Percentiles rank a stretch among this genome's conserved stretches.
Conservation (phyloP, 2,329 filamentous ascomycete genomes). For the Parafenestella ontariensis region DNA sequence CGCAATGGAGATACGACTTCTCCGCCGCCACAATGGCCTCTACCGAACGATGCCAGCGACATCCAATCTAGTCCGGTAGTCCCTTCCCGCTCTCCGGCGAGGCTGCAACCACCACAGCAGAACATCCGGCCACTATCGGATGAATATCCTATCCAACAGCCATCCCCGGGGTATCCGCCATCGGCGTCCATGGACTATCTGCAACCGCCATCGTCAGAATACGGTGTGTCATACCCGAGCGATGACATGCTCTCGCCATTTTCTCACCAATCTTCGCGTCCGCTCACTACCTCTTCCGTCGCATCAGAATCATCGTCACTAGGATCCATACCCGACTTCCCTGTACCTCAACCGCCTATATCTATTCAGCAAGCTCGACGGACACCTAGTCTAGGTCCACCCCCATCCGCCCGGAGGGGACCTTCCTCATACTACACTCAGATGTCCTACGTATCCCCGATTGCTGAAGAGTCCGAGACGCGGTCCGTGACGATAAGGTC, state of each 20-base stretch:
- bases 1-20: slow-evolving; percentile 27
- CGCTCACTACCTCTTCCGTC: slow-evolving; percentile 48
- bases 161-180: slow-evolving; percentile 31
- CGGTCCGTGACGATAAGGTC: slow-evolving; percentile 53
- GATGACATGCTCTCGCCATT: slow-evolving; percentile 45
- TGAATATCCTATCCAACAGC: slow-evolving; percentile 42
- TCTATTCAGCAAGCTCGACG: slow-evolving; percentile 47
- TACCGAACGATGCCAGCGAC: slow-evolving; percentile 46
- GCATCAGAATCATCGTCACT: slow-evolving; percentile 50
- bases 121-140: slow-evolving; percentile 50
- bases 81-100: slow-evolving; percentile 34
- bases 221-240: slow-evolving; percentile 37
- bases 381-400: slow-evolving; percentile 54
- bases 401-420: slow-evolving; percentile 57
- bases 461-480: slow-evolving; percentile 57
- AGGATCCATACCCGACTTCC: slow-evolving; percentile 52
- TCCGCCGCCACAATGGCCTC: slow-evolving; percentile 56
- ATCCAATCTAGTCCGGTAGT: slow-evolving; percentile 32
- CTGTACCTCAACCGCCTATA: slow-evolving; percentile 45
- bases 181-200: slow-evolving; percentile 24
- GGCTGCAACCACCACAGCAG: slow-evolving; percentile 51
- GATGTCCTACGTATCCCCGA: slow-evolving; percentile 56
- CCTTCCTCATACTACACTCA: slow-evolving; percentile 59
- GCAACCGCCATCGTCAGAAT: slow-evolving; percentile 29
- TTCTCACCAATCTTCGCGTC: slow-evolving; percentile 39